Percentiles rank a stretch among this genome's conserved stretches.
phyloP scores from a whole-genome alignment of 495 filamentous ascomycete genomes.

The Aspergillus olivimuriae region DNA sequence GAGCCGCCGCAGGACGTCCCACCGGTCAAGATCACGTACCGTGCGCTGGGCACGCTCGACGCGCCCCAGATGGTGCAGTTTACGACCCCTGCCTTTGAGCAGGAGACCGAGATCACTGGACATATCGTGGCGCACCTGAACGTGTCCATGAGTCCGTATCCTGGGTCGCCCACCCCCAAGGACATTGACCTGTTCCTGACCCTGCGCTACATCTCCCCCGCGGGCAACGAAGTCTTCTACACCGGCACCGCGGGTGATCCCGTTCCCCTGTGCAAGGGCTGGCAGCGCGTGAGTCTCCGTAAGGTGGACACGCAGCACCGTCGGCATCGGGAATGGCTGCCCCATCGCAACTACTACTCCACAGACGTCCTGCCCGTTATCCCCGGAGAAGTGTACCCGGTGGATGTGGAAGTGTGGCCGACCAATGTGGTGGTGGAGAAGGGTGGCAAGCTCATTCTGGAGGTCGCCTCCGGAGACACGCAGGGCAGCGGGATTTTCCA shows the following conservation, averaged over 20 bases:
- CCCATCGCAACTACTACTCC: slow-evolving; percentile 54
- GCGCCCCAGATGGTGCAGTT: slow-evolving; percentile 45
- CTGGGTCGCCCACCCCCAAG: slow-evolving; percentile 19
- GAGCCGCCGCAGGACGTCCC: slow-evolving; percentile 1
- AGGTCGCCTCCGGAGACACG: slow-evolving; percentile 54
- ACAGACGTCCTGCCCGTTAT: slow-evolving; percentile 50
- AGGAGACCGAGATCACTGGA: slow-evolving; percentile 60
- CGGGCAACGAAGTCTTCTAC: slow-evolving; percentile 57
- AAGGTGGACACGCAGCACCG: slow-evolving; percentile 44
- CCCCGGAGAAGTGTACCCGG: slow-evolving; percentile 49
- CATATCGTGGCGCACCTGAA: slow-evolving; percentile 57
- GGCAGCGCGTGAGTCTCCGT: slow-evolving; percentile 48
- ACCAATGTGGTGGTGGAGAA: slow-evolving; percentile 57
- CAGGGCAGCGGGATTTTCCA: slow-evolving; percentile 53
- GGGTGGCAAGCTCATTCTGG: slow-evolving; percentile 45
- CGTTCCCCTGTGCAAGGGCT: slow-evolving; percentile 32
- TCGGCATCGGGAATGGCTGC: slow-evolving; percentile 44
- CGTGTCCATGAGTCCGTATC: slow-evolving; percentile 46
- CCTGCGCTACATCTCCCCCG: slow-evolving; percentile 48
- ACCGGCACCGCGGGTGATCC: slow-evolving; percentile 52
- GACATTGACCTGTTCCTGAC: slow-evolving; percentile 66
- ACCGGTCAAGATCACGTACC: slow-evolving; percentile 41
- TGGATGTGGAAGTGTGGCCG: slow-evolving; percentile 65
- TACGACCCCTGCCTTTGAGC: slow-evolving; percentile 44
- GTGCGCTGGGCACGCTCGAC: slow-evolving; percentile 47